Evolutionary conservation across 1,284 basidiomycete genomes (phyloP).

Genomic region (Vanrija humicola): DNA sequence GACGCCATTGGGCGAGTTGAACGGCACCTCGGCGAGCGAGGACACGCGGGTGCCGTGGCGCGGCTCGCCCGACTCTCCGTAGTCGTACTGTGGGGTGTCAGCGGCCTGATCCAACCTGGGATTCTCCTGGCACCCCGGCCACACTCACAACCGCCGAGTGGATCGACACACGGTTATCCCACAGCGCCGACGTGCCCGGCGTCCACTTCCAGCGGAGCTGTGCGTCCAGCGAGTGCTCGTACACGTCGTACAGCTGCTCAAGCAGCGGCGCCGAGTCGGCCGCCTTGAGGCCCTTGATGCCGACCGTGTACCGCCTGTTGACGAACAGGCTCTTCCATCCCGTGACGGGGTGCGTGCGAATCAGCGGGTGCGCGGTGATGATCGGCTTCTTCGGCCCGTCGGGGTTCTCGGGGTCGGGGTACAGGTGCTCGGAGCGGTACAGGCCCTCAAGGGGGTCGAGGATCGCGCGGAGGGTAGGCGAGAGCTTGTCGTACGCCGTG

Average conservation of each 20-base stretch:
- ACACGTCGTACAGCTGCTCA: conserved; percentile 28
- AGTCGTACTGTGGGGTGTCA: no score
- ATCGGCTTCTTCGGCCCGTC: conserved; percentile 57
- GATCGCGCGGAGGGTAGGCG: conserved; percentile 21
- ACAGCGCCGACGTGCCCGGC: conserved; percentile 48
- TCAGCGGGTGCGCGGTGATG: conserved; percentile 53
- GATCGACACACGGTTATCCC: conserved; percentile 51
- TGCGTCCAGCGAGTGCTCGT: conserved; percentile 56
- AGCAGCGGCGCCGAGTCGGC: conserved; percentile 57
- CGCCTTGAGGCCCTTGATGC: conserved; percentile 58
- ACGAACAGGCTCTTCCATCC: conserved; percentile 65
- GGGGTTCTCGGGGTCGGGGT: conserved; percentile 24
- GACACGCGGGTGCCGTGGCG: conserved; percentile 33
- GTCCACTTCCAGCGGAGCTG: conserved; percentile 55
- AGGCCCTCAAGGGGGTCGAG: conserved; percentile 28
- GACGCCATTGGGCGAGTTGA: conserved; percentile 26
- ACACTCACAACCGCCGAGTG: conserved; percentile 23
- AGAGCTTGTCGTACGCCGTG: conserved; percentile 41
- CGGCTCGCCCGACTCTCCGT: conserved; percentile 18
- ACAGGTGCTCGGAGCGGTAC: conserved; percentile 31
- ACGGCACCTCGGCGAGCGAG: conserved; percentile 39
- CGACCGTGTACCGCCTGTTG: conserved; percentile 59
- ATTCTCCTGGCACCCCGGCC: no score
- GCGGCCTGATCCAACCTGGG: no score
- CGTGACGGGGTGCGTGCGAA: conserved; percentile 55